Evolutionary conservation across 2,329 filamentous ascomycete genomes (phyloP), one percentile per base, ranked within the genome.

Genomic region (Ceratocystiopsis brevicomis): DNA sequence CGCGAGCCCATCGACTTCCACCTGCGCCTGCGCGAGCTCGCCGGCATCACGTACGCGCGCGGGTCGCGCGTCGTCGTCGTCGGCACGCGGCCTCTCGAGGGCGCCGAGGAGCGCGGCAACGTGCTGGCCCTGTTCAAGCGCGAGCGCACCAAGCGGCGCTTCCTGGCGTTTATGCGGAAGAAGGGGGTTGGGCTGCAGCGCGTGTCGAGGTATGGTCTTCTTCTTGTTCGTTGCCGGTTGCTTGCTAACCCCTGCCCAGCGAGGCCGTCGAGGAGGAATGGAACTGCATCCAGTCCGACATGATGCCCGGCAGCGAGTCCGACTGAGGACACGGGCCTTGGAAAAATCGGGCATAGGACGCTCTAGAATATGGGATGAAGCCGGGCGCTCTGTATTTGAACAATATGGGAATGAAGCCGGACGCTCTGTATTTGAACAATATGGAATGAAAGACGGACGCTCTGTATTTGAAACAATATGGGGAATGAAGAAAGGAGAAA

Each of bases 61-160:
- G 59, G 62, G 8, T 58, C 58, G 18, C 55, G 59, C 10, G 64
- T 62, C 47, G 57, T 72, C 13, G 50, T 65, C 6, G 56, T 71
- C 16, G 48, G 57, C 5, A 63, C 65, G 15, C 52, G 51, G 46
- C 51, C 52, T 16, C 53, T 56, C 4, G 49, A 53, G 5, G 54
- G 53, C 12, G 50, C 56, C 12, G 52, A 58, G 38, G 54, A 56
- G 11, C 56, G 65, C 6, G 67, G 67, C 3, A 60, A 68, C 38
- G 52, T 74, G 3, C 57, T 74, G 48, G 67, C 64, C 8, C 55
- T 61, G 44, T 74, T 75, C 50, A 69, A 69, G 53, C 55, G 70
- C 6, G 60, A 64, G 49, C 59, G 67, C 17, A 73, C 70, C 6
- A 68, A 71, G 57, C 58, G 60, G 45, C 60, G 71, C 3, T 71